A percentile compares a stretch with the other conserved stretches of the same genome.
Evolutionary conservation across 116 monocot genomes (phyloP).

Genomic region (Papilionanthe hybrid): DNA sequence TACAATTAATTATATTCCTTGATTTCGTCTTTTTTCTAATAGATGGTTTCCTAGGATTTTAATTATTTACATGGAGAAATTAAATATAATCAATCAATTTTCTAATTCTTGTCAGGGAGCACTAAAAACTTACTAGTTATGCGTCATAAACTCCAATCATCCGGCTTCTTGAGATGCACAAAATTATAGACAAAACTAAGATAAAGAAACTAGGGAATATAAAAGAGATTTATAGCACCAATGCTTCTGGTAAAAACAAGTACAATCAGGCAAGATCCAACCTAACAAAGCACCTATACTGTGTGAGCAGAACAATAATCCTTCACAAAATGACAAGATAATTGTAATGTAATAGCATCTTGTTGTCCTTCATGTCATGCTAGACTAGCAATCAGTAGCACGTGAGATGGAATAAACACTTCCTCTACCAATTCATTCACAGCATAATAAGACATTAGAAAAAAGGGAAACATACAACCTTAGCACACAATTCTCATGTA

Average conservation of each 20-base stretch:
- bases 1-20: too few species aligned
- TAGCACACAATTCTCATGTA: too few species aligned
- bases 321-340: not conserved
- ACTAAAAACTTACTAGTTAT: too few species aligned
- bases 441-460: not conserved
- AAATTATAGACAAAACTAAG: not conserved
- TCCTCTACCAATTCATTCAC: not conserved
- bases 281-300: not conserved
- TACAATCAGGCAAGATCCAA: not conserved
- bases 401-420: not conserved
- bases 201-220: not conserved
- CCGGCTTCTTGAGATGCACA: not conserved
- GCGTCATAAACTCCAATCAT: too few species aligned
- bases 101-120: too few species aligned
- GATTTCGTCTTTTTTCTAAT: too few species aligned
- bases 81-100: too few species aligned
- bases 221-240: not conserved
- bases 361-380: constrained; percentile 3
- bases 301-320: not conserved
- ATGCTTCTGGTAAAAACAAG: too few species aligned
- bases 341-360: not conserved
- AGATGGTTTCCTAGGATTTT: too few species aligned
- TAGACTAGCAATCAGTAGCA: not conserved
- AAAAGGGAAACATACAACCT: not conserved
- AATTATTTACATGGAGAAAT: too few species aligned